These are phyloP conservation scores for Claviceps monticola DNA, from an alignment of 2,329 filamentous ascomycete species.

Conservation along the genomic window DNA sequence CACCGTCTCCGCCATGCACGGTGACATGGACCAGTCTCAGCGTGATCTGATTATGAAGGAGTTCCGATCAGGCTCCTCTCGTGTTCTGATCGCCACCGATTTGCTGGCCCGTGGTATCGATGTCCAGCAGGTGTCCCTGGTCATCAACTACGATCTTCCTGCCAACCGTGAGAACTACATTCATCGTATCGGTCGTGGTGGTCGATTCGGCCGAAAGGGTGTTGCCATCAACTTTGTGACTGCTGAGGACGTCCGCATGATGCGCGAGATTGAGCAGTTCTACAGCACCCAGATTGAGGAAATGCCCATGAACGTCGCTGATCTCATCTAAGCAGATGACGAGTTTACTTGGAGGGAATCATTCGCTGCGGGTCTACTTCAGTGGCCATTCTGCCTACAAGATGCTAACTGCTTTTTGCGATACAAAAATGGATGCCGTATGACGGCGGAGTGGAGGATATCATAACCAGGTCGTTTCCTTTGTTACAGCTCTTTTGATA, in stretches of 20 bases:
- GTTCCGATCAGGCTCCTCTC: conserved; percentile 96
- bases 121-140: conserved; percentile 97
- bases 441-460: conserved; percentile 6
- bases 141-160: conserved; percentile 99
- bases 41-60: conserved; percentile 99
- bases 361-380: too few relatives aligned
- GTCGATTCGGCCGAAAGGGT: conserved; percentile 99
- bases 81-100: conserved; percentile 97
- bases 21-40: conserved; percentile 96
- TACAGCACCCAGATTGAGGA: conserved; percentile 99
- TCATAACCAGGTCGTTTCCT: conserved; percentile 18
- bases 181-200: conserved; percentile 97
- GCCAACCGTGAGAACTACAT: conserved; percentile 99
- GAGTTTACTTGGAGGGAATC: background rate
- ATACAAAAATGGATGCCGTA: background rate
- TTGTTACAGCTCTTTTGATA: conserved; percentile 24
- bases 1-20: conserved; percentile 99
- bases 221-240: conserved; percentile 99
- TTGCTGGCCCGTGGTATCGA: conserved; percentile 98
- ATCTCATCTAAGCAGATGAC: conserved; percentile 48
- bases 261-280: conserved; percentile 99
- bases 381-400: too few relatives aligned
- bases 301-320: conserved; percentile 93
- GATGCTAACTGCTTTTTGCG: too few relatives aligned
- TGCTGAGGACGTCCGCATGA: conserved; percentile 97